phyloP scores from a whole-genome alignment of 495 filamentous ascomycete genomes.

The Pseudomonodictys pantanalensis region DNA sequence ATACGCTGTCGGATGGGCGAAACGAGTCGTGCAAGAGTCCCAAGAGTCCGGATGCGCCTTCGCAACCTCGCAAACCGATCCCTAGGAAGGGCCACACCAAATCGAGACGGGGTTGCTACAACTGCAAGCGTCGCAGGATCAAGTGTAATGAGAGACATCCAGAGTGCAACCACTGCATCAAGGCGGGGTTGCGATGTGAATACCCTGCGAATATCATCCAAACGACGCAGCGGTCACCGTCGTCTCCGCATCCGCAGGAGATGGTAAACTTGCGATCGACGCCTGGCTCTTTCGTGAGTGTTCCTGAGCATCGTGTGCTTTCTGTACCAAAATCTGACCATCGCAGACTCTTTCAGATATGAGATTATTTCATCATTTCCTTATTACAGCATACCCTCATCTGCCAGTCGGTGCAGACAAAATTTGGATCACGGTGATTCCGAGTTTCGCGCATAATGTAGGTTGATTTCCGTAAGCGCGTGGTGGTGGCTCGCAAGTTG shows the following conservation, averaged over 20 bases:
- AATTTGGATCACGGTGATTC: conserved; percentile 58
- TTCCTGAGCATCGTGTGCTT: not conserved
- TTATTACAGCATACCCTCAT: conserved; percentile 56
- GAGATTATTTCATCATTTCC: conserved; percentile 61
- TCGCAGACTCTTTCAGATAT: conserved; percentile 28
- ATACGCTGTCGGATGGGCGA: not conserved
- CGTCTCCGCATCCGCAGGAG: conserved; percentile 27
- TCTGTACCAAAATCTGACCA: conserved; percentile 14
- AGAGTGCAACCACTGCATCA: conserved; percentile 57
- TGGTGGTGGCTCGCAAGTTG: not conserved
- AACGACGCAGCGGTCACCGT: conserved; percentile 3
- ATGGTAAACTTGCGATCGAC: conserved; percentile 17
- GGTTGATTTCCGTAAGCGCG: conserved; percentile 8
- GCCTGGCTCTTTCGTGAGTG: conserved; percentile 30
- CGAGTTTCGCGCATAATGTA: conserved; percentile 56
- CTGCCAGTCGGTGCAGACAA: conserved; percentile 57
- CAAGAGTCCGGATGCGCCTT: not conserved
- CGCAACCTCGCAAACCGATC: conserved; percentile 32
- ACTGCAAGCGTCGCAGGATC: conserved; percentile 62
- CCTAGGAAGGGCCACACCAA: conserved; percentile 53
- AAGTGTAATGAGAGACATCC: conserved; percentile 63
- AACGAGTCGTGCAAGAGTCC: too few species aligned
- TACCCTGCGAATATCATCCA: conserved; percentile 49
- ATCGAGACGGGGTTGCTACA: conserved; percentile 60
- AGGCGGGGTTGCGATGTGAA: conserved; percentile 56